These are phyloP conservation scores for Populus hybrid DNA, from an alignment of 441 rosid species.

Conservation along the genomic window DNA sequence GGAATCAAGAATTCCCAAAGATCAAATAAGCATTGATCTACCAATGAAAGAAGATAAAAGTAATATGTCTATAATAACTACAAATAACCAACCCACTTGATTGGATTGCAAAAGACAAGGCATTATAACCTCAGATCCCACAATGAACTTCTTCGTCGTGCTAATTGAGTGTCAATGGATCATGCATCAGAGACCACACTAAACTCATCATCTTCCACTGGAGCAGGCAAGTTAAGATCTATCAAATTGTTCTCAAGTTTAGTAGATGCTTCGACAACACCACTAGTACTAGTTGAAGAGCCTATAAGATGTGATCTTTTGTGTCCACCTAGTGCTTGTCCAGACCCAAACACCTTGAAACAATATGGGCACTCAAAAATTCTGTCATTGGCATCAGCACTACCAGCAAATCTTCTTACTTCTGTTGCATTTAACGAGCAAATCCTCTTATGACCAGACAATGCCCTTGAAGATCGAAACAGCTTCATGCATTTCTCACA, in stretches of 20 bases:
- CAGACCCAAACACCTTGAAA: slow-evolving; percentile 59
- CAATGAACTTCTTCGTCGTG: neutral
- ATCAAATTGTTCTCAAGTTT: slow-evolving; percentile 37
- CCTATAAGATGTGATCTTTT: slow-evolving; percentile 59
- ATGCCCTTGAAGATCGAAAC: slow-evolving; percentile 52
- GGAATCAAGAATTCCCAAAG: neutral
- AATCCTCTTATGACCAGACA: slow-evolving; percentile 39
- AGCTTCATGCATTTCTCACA: slow-evolving; percentile 51
- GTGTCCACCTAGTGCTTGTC: slow-evolving; percentile 93
- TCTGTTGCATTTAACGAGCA: slow-evolving; percentile 29
- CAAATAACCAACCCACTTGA: neutral
- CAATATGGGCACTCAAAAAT: slow-evolving; percentile 64
- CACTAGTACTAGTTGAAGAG: neutral
- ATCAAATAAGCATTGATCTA: slow-evolving; percentile 11
- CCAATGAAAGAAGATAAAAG: neutral
- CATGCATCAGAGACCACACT: slow-evolving; percentile 62
- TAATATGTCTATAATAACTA: neutral
- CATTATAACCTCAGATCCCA: slow-evolving; percentile 17
- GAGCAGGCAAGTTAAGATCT: slow-evolving; percentile 79
- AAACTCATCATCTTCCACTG: slow-evolving; percentile 36
- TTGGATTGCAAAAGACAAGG: neutral
- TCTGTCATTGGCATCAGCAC: slow-evolving; percentile 14
- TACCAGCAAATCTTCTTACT: slow-evolving; percentile 17
- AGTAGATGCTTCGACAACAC: neutral
- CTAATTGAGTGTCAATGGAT: neutral